phyloP scores from a whole-genome alignment of 441 rosid genomes.

The Adansonia gregorii region DNA sequence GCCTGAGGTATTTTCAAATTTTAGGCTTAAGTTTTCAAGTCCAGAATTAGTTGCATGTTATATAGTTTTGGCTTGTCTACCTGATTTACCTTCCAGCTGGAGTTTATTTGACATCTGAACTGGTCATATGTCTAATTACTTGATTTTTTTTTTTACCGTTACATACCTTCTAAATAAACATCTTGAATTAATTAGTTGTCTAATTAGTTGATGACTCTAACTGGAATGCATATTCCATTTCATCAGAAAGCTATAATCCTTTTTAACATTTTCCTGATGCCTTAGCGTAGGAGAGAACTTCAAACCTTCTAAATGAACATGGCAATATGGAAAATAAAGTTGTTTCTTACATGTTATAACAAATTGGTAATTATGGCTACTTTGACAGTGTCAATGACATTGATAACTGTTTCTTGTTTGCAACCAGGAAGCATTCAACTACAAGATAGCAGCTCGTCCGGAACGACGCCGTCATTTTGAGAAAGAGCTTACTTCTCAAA shows the following conservation, averaged over 20 bases:
- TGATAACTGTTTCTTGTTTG: conserved; percentile 33
- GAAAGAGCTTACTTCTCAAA: conserved; percentile 87
- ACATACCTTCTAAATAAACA: conserved; percentile 3
- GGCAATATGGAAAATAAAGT: background rate
- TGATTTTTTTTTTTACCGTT: background rate
- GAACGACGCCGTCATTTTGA: conserved; percentile 96
- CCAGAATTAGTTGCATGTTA: conserved; percentile 5
- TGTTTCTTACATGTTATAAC: background rate
- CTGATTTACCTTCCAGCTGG: conserved; percentile 12
- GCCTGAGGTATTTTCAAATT: conserved; percentile 73
- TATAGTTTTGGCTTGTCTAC: background rate
- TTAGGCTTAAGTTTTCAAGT: background rate
- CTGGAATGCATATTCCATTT: background rate
- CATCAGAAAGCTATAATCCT: background rate
- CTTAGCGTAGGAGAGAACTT: background rate
- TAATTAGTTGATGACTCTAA: background rate
- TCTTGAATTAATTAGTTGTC: background rate
- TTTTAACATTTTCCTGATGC: background rate
- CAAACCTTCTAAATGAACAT: conserved; percentile 2
- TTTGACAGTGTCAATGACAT: conserved; percentile 3
- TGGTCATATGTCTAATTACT: background rate
- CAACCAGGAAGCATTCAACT: conserved; percentile 87
- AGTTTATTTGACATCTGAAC: background rate
- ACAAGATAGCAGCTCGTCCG: conserved; percentile 99
- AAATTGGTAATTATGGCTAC: conserved; percentile 17